Evolutionary conservation across 2,329 filamentous ascomycete species (phyloP), one percentile per base, ranked within the genome.

Genomic region (Fusarium sp.): DNA sequence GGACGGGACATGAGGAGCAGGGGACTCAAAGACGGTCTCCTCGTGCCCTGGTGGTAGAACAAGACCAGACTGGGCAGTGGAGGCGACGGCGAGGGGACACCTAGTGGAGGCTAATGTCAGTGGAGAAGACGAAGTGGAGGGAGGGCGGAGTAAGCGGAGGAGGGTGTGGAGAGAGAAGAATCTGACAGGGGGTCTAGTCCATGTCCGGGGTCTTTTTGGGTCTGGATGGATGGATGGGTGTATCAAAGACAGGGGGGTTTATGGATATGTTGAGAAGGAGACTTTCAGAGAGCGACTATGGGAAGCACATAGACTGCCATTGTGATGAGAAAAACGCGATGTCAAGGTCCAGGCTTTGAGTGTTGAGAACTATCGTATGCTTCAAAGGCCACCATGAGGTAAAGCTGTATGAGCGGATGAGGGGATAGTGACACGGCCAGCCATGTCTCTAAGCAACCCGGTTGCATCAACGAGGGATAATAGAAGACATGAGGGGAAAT

Each of bases 131-230:
- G 45, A 61, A 63, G 71, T 77, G 75, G 75, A 68, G 76, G 70
- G 72, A 71, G 76, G 64, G 72, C 74, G 74, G 74, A 76, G 76
- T 72, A 65, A 48, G 60, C 65, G 57, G 69, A 69, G 54, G 66
- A 66, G 70, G 58, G 73, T 56, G 73, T 75, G 73, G 69, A 54
- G 73, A 73, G 56, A 73, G 35, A 57, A 50, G 60, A 63, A 54
- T 29, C 63, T 54, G 67, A 62, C 75, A 62, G 56, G 68, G 72
- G 52, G 67, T 43, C 54, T 45, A 54, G 61, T 68, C 62, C 33
- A 65, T 48, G 71, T 69, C 68, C 63, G 43, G 64, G 63, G 70
- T 69, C 71, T 59, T 66, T 69, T 71, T 60, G 31, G 43, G 58
- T 74, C 71, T 77, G 68, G 67, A 62, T 68, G 62, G 67, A 45